Conservation (phyloP, 1,284 basidiomycete species). For the Ganoderma meredithae region DNA sequence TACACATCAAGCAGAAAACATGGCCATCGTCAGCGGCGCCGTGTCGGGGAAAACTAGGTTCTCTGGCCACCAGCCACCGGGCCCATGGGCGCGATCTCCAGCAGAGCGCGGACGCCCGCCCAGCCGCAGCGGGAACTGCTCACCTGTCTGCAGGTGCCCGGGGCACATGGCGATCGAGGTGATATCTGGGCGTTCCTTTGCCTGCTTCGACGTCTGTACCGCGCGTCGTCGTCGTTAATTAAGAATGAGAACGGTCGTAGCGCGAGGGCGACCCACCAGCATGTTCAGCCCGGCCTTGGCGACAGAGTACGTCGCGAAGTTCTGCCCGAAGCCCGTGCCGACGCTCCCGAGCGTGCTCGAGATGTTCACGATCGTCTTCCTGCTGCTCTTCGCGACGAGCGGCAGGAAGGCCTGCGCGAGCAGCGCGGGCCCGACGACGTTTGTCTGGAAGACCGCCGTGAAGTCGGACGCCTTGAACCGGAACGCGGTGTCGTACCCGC, state of each 20-base stretch:
- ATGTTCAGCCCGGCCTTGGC: constrained; percentile 43
- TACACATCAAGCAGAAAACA: neutral
- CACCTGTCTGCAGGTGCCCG: constrained; percentile 8
- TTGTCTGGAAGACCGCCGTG: neutral
- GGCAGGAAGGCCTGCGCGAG: constrained; percentile 18
- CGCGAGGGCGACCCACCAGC: constrained; percentile 34
- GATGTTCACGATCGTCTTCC: constrained; percentile 46
- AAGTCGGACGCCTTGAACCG: neutral
- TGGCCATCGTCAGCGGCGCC: too few relatives aligned
- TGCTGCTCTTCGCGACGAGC: constrained; percentile 40
- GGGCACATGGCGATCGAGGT: constrained; percentile 9
- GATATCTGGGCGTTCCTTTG: constrained; percentile 9
- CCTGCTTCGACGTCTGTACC: constrained; percentile 41
- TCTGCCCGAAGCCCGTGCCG: constrained; percentile 33
- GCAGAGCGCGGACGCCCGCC: too few relatives aligned
- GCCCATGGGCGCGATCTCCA: too few relatives aligned
- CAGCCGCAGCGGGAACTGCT: neutral
- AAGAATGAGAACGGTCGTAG: too few relatives aligned
- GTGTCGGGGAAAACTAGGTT: too few relatives aligned
- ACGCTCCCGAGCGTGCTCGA: constrained; percentile 44
- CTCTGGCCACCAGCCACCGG: too few relatives aligned
- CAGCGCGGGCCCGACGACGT: neutral
- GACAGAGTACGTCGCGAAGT: constrained; percentile 38
- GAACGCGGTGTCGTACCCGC: neutral
- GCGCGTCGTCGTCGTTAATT: too few relatives aligned